phyloP scores from a whole-genome alignment of 2,329 filamentous ascomycete genomes.

The Seiridium cupressi region DNA sequence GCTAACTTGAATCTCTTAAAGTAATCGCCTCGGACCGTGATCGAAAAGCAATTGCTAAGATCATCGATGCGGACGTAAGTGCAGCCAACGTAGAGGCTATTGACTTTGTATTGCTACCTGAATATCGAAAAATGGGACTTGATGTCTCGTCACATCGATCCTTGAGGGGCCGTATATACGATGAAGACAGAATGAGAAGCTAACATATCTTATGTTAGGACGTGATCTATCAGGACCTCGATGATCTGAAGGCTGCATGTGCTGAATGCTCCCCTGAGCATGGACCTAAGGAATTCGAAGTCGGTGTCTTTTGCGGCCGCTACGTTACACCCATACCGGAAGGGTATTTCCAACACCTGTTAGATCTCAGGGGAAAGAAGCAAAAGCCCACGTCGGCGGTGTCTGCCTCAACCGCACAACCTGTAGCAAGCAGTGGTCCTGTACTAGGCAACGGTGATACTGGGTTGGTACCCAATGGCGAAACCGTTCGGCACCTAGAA shows the following conservation, averaged over 20 bases:
- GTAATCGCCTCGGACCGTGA: conserved; percentile 25
- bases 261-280: conserved; percentile 64
- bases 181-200: too few relatives aligned
- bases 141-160: too few relatives aligned
- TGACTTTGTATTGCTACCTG: too few relatives aligned
- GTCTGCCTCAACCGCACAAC: conserved; percentile 8
- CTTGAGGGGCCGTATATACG: too few relatives aligned
- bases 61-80: conserved; percentile 60
- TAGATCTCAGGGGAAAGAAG: conserved; percentile 68
- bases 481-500: conserved; percentile 5
- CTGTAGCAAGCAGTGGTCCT: conserved; percentile 17
- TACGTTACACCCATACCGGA: conserved; percentile 80
- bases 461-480: conserved; percentile 8
- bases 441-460: conserved; percentile 5
- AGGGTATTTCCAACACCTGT: conserved; percentile 80
- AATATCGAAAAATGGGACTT: too few relatives aligned
- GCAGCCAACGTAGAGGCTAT: too few relatives aligned
- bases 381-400: conserved; percentile 41
- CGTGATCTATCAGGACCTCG: conserved; percentile 74
- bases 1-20: too few relatives aligned
- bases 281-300: conserved; percentile 69
- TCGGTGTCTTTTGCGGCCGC: conserved; percentile 86
- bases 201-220: conserved; percentile 27
- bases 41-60: conserved; percentile 37
- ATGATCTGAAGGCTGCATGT: conserved; percentile 79